Evolutionary conservation across 257 asterid genomes (phyloP), one percentile per base, ranked within the genome.

Genomic region (Osmanthus fragrans): DNA sequence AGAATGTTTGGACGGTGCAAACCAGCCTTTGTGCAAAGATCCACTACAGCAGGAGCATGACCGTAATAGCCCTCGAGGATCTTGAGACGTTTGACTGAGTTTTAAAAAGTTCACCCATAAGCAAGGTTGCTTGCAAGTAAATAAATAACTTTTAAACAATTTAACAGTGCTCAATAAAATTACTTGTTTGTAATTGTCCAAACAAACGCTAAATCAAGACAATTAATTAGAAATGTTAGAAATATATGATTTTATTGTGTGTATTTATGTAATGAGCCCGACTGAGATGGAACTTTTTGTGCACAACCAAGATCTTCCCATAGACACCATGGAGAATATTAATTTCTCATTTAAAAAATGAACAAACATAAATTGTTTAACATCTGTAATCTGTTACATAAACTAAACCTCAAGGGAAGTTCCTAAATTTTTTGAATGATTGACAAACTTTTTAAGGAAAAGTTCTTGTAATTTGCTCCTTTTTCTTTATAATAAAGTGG

Each of bases 11-110:
- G 86, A 56, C 0, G 98, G 97, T 33, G 87, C 91, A 81, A 88
- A 74, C 97, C 99, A 69, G 88, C 96, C 88, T 89, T 93, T 47
- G 92, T 81, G 84, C 98, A 95, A n/a, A 95, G 83, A 86, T 90
- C 96, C 75, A 95, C 92, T 67, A 95, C 94, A 8, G 91, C 98
- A 0, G 98, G 98, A 4, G 94, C 94, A 65, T 80, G 98, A 0
- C 99, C 98, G 39, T 95, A 93, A 74, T 80, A 91, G 21, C 69
- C 73, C 9, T 97, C 90, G 84, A 16, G 94, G 91, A 85, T 95
- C 99, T 76, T 93, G 99, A 39, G 87, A 3, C 5, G 40, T 47
- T 45, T 49, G 76, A 49, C 9, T 16, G 1, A 12, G 16, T 11
- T 49, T 37, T n/a, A n/a, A 37, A 37, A 37, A 37, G 42, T 37